Percentiles rank a stretch among this genome's conserved stretches.
Evolutionary conservation across 1,284 basidiomycete species (phyloP).

Genomic region (Sporisorium reilianum): DNA sequence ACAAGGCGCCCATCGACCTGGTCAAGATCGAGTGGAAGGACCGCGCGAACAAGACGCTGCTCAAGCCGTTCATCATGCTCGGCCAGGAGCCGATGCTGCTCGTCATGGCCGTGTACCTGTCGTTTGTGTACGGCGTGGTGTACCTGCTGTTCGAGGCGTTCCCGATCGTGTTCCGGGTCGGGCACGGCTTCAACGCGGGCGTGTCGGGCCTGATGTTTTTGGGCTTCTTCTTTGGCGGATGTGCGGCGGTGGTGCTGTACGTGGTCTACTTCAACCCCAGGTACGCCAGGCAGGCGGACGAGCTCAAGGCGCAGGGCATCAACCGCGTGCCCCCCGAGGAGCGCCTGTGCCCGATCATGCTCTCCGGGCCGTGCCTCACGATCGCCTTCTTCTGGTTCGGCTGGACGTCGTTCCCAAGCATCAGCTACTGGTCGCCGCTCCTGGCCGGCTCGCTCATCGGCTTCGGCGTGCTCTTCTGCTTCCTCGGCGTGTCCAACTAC

Average conservation of each 20-base stretch:
- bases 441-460: constrained; percentile 72
- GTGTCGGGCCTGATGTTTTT: constrained; percentile 68
- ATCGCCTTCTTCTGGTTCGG: constrained; percentile 70
- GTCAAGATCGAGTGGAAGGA: constrained; percentile 65
- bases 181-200: constrained; percentile 64
- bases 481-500: constrained; percentile 71
- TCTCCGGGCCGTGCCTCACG: constrained; percentile 68
- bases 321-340: constrained; percentile 64
- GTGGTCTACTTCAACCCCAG: constrained; percentile 56
- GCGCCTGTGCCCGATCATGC: constrained; percentile 59
- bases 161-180: constrained; percentile 66
- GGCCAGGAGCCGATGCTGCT: constrained; percentile 83
- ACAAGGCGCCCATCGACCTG: constrained; percentile 68
- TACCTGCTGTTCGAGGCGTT: constrained; percentile 67
- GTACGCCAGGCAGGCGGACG: constrained; percentile 50
- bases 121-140: constrained; percentile 76
- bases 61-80: constrained; percentile 73
- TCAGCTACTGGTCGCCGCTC: constrained; percentile 72
- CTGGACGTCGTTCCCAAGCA: constrained; percentile 55
- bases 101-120: constrained; percentile 79
- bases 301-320: constrained; percentile 45
- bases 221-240: constrained; percentile 65
- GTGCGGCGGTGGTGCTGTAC: constrained; percentile 45
- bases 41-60: constrained; percentile 75
- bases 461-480: constrained; percentile 74